phyloP scores from a whole-genome alignment of 495 filamentous ascomycete species.

The Podospora conica region DNA sequence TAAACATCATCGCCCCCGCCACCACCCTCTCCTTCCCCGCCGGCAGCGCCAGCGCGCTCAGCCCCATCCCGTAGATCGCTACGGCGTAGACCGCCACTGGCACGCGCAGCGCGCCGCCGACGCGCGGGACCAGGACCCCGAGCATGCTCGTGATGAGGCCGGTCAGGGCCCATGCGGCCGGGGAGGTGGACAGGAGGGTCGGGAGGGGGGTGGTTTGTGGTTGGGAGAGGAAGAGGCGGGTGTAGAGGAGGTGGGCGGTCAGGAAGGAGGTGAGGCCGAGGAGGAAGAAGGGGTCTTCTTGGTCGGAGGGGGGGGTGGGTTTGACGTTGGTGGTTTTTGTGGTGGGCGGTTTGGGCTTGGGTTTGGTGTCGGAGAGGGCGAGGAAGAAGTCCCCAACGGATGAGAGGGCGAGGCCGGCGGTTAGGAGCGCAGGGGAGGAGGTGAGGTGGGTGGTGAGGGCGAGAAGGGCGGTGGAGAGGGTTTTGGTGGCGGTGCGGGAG shows the following conservation, averaged over 20 bases:
- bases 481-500: conserved; percentile 21
- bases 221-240: conserved; percentile 14
- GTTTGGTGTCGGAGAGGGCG: conserved; percentile 7
- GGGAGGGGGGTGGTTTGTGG: background rate
- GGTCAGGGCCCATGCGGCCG: background rate
- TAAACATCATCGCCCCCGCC: conserved; percentile 22
- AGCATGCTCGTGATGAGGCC: conserved; percentile 12
- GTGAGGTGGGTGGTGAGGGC: conserved; percentile 7
- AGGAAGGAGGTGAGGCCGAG: conserved; percentile 23
- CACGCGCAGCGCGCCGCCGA: conserved; percentile 35
- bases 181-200: background rate
- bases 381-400: conserved; percentile 25
- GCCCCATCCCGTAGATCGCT: conserved; percentile 39
- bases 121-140: conserved; percentile 14
- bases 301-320: background rate
- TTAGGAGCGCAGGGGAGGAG: conserved; percentile 7
- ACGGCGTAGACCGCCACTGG: conserved; percentile 48
- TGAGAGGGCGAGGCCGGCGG: conserved; percentile 18
- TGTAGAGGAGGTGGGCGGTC: conserved; percentile 23
- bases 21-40: conserved; percentile 8
- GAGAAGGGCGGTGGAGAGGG: conserved; percentile 22
- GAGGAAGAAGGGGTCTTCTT: conserved; percentile 21
- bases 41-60: conserved; percentile 16
- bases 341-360: no score
- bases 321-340: no score